A percentile compares a stretch with the other conserved stretches of the same genome.
Conservation (phyloP, 2,329 filamentous ascomycete species). For the Aspergillus hiratsukae region DNA sequence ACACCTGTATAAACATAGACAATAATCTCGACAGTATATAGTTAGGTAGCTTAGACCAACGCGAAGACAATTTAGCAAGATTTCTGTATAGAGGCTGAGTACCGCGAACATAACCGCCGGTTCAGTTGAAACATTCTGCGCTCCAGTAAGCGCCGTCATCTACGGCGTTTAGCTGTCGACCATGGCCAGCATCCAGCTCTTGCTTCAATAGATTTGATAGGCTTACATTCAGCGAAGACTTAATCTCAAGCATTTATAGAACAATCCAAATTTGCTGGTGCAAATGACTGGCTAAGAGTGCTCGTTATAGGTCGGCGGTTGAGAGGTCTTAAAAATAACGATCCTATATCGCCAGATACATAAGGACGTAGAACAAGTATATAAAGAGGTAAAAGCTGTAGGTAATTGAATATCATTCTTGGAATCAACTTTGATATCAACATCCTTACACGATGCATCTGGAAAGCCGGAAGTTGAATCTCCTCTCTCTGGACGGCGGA, state of each 20-base stretch:
- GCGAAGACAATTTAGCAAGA: too few species aligned
- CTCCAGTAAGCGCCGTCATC: not conserved
- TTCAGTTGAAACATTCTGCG: not conserved
- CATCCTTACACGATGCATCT: not conserved
- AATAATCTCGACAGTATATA: not conserved
- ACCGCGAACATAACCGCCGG: not conserved
- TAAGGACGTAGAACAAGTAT: too few species aligned
- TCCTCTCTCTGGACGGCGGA: constrained; percentile 28
- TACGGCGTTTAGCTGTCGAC: not conserved
- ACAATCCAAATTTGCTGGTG: not conserved
- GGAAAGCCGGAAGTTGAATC: not conserved
- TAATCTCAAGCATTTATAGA: not conserved
- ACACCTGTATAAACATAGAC: too few species aligned
- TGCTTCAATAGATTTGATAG: not conserved
- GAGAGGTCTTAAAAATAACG: not conserved
- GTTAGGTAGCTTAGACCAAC: too few species aligned
- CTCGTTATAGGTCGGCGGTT: not conserved
- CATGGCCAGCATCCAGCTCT: not conserved
- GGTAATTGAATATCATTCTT: not conserved
- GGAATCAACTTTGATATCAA: not conserved
- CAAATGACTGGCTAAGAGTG: not conserved
- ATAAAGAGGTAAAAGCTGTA: not conserved
- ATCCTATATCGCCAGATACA: too few species aligned
- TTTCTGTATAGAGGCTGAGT: not conserved
- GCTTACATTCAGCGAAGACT: not conserved